phyloP scores from a whole-genome alignment of 1,284 basidiomycete species.

The Coniferiporia weirii region DNA sequence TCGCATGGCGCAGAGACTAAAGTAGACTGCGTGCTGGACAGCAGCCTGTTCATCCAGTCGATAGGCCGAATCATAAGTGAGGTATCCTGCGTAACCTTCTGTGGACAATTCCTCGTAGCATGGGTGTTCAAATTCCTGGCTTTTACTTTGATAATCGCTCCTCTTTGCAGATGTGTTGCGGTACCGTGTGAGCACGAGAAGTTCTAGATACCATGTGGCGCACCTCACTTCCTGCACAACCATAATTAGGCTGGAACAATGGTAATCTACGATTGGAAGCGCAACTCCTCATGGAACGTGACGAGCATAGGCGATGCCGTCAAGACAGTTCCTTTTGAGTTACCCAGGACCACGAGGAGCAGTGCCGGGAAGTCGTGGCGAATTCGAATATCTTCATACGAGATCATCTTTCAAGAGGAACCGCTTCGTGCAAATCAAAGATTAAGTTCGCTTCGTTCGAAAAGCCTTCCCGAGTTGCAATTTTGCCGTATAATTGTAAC shows the following conservation, averaged over 20 bases:
- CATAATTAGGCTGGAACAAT: neutral
- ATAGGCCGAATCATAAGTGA: neutral
- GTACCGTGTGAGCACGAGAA: constrained; percentile 8
- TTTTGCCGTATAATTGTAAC: neutral
- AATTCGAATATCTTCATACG: constrained; percentile 13
- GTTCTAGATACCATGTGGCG: constrained; percentile 10
- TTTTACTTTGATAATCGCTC: no score
- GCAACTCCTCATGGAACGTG: constrained; percentile 4
- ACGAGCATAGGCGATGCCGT: neutral
- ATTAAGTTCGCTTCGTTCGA: neutral
- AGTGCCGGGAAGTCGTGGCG: neutral
- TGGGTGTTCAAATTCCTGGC: no score
- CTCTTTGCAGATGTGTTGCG: neutral
- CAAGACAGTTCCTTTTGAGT: neutral
- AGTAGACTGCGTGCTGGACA: neutral
- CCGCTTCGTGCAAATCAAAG: constrained; percentile 6
- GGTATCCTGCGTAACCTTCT: no score
- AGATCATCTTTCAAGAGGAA: neutral
- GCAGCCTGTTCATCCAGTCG: constrained; percentile 8
- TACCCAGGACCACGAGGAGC: neutral
- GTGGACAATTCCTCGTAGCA: no score
- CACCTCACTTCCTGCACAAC: constrained; percentile 1
- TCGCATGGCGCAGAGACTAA: neutral
- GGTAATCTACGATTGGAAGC: neutral
- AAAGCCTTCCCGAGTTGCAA: neutral